Conservation (phyloP, 495 filamentous ascomycete genomes). For the Aspergillus asperescens region DNA sequence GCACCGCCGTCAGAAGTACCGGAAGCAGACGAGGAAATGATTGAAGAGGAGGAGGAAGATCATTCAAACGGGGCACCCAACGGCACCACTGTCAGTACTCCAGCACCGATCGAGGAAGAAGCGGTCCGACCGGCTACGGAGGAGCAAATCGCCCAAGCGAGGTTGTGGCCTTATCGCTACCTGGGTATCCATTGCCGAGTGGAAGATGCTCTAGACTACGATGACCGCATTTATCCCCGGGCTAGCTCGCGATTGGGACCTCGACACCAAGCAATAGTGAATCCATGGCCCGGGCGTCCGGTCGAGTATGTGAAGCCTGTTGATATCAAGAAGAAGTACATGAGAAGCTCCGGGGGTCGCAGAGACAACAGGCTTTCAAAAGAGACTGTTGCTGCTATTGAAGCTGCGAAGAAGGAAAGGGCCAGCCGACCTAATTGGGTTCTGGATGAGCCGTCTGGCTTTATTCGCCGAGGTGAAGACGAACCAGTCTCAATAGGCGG, state of each 20-base stretch:
- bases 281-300: constrained; percentile 74
- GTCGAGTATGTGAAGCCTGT: constrained; percentile 85
- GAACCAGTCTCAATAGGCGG: constrained; percentile 42
- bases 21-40: constrained; percentile 76
- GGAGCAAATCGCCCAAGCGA: constrained; percentile 86
- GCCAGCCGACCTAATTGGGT: constrained; percentile 88
- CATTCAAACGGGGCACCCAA: constrained; percentile 46
- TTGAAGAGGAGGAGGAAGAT: constrained; percentile 71
- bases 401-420: constrained; percentile 69
- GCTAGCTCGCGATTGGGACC: constrained; percentile 90
- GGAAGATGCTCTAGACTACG: constrained; percentile 94
- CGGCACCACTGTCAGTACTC: constrained; percentile 54
- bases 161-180: constrained; percentile 95
- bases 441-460: constrained; percentile 84
- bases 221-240: constrained; percentile 95
- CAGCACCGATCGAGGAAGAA: constrained; percentile 48
- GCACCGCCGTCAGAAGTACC: constrained; percentile 49
- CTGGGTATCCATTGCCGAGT: constrained; percentile 92
- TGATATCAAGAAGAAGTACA: constrained; percentile 74
- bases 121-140: constrained; percentile 66
- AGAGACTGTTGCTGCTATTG: constrained; percentile 69
- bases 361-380: constrained; percentile 70
- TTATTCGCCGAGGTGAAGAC: constrained; percentile 79
- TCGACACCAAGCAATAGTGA: constrained; percentile 83
- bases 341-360: constrained; percentile 57